Evolutionary conservation across 1,139 yeast genomes (phyloP), one percentile per base, ranked within the genome.

Genomic region (Entelexis paramagnoliae): DNA sequence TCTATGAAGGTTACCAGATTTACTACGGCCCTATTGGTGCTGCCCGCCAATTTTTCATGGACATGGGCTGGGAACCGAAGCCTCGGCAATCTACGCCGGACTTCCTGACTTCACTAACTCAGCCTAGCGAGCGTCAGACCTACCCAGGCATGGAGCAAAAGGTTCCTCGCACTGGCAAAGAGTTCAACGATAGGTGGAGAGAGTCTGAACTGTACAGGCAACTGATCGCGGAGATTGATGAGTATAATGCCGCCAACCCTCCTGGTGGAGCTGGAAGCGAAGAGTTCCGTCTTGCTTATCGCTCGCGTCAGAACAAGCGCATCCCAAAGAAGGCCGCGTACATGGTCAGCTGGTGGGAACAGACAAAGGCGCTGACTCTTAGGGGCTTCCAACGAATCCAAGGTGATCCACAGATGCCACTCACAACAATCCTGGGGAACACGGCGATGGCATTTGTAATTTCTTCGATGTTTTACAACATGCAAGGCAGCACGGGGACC

Each of bases 51-150:
- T 83, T 72, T 66, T 83, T 83, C 64, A 63, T 68, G 51, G 72
- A 72, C 36, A 79, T 83, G 84, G 93, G 93, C 36, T 83, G 78
- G 65, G 73, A 73, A 14, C 83, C 87, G 63, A 83, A 86, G 36
- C 72, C 75, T 40, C 79, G 95, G 66, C 88, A 83, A 69, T 82
- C 94, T 10, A 81, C 91, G 54, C 86, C 89, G 16, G 95, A 86
- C 65, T 86, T 77, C 66, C 71, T 86, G 62, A 85, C 95, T 1
- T 79, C 93, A 1, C 71, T 85, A 49, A 83, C 94, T 2, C 80
- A 81, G 60, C 89, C 94, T 8, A 68, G 72, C 4, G 93, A 83
- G 66, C 76, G 93, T 66, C 66, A 71, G 14, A 66, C 76, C 7
- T 67, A 67, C 53, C 65, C 69, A 17, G 93, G 89, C 1, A 74